Base-by-base conservation (phyloP, 2,329 filamentous ascomycete genomes). In the Neoascochyta sp. region DNA sequence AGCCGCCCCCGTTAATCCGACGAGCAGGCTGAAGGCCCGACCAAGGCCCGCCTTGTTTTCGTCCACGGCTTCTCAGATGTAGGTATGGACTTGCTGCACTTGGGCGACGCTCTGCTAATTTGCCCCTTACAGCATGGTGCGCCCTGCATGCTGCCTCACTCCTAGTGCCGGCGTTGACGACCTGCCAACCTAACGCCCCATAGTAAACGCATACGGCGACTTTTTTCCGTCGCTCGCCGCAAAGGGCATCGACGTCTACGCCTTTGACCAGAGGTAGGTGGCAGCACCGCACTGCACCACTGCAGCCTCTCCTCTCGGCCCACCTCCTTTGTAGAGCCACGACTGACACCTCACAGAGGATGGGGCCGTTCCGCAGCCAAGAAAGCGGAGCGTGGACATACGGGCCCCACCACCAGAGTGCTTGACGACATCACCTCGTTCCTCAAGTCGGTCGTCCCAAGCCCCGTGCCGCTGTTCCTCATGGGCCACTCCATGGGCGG, bases 401-500 rank as follows among this genome's bases (percentile, higher is more conserved):
- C 84, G 2, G 89, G 89, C 5, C 73, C 81, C 5, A 94, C 88
- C 2, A 43, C 71, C 2, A 74, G 71, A 32, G 86, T 95, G 34
- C 68, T 94, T 24, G 71, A 75, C 35, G 89, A 95, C 60, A 80
- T 95, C 32, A 84, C 80, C 8, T 80, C 80, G 23, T 86, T 95
- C 59, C 70, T 92, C 45, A 70, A 70, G 36, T 66, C 69, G 17
- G 74, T 82, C 41, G 66, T 81, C 4, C 72, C 72, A 7, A 58
- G 64, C 22, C 46, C 59, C 7, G 39, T 64, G 3, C 86, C 87
- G 0, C 56, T 93, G 10, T 95, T 95, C 64, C 73, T 95, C 12
- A 79, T 92, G 69, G 89, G 89, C 30, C 87, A 95, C 64, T 88
- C 82, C 13, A 95, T 95, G 86, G 89, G 89, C 44, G 89, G 89